Percentiles rank a stretch among this genome's conserved stretches.
These are phyloP conservation scores for Candida tropicalis DNA, from an alignment of 1,139 yeast genomes.

Conservation along the genomic window DNA sequence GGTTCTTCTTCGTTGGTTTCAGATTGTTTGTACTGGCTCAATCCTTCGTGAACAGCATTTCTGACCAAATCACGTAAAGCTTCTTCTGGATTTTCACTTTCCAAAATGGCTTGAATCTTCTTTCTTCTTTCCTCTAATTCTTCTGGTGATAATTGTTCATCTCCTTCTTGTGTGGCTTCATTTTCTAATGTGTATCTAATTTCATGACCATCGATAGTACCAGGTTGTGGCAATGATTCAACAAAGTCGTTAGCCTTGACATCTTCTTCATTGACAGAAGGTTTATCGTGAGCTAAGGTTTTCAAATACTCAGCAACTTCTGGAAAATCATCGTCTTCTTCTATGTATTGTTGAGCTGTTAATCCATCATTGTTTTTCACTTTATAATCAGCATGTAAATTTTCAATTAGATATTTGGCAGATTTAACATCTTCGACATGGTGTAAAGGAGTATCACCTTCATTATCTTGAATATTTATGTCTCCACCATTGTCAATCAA, in stretches of 20 bases:
- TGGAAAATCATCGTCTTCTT: constrained; percentile 85
- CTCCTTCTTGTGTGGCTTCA: constrained; percentile 44
- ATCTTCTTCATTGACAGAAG: constrained; percentile 13
- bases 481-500: constrained; percentile 72
- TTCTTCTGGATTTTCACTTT: constrained; percentile 78
- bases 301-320: constrained; percentile 70
- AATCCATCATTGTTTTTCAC: constrained; percentile 70
- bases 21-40: constrained; percentile 31
- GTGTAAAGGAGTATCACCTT: constrained; percentile 95
- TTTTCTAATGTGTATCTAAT: constrained; percentile 60
- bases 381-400: constrained; percentile 65
- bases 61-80: constrained; percentile 69
- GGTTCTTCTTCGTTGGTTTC: constrained; percentile 18
- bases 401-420: constrained; percentile 68
- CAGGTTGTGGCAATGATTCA: constrained; percentile 42
- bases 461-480: constrained; percentile 77
- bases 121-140: constrained; percentile 56
- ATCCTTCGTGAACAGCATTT: constrained; percentile 60
- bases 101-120: constrained; percentile 68
- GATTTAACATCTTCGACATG: constrained; percentile 74
- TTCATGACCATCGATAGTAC: constrained; percentile 51
- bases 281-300: constrained; percentile 43
- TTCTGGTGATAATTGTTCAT: constrained; percentile 24
- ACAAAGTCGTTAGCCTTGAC: constrained; percentile 19
- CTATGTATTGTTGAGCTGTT: constrained; percentile 68